phyloP scores from a whole-genome alignment of 768 basidiomycete genomes.

The Leccinum fibrillosum region DNA sequence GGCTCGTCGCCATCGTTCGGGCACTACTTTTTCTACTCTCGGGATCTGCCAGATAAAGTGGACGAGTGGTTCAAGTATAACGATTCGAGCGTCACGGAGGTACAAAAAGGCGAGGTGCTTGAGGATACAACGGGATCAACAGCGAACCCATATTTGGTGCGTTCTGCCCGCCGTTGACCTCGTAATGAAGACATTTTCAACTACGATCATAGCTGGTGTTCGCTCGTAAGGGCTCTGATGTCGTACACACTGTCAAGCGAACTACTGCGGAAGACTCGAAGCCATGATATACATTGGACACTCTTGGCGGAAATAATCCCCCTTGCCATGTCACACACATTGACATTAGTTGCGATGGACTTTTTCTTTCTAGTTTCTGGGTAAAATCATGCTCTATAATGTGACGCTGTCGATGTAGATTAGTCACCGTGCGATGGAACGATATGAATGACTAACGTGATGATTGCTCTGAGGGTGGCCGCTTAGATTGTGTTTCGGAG shows the following conservation, averaged over 20 bases:
- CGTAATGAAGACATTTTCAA: not conserved
- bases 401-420: slow-evolving; percentile 1
- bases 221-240: slow-evolving; percentile 72
- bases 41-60: slow-evolving; percentile 74
- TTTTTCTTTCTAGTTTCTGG: slow-evolving; percentile 5
- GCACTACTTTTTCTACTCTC: slow-evolving; percentile 95
- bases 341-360: slow-evolving; percentile 4
- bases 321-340: slow-evolving; percentile 9
- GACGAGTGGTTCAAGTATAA: slow-evolving; percentile 97
- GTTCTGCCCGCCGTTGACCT: slow-evolving; percentile 24
- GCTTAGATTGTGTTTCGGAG: not conserved
- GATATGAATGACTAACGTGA: slow-evolving; percentile 14
- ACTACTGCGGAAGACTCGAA: slow-evolving; percentile 35
- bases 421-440: not conserved
- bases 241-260: slow-evolving; percentile 80
- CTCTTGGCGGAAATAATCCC: slow-evolving; percentile 21
- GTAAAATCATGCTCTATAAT: slow-evolving; percentile 16
- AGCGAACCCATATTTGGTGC: slow-evolving; percentile 86
- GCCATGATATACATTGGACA: slow-evolving; percentile 29
- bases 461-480: not conserved
- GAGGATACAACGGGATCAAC: slow-evolving; percentile 87
- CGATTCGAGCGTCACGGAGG: slow-evolving; percentile 79
- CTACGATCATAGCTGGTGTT: slow-evolving; percentile 64
- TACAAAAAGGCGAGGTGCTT: slow-evolving; percentile 78
- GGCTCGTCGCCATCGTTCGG: slow-evolving; percentile 85